A percentile compares a stretch with the other conserved stretches of the same genome.
Conservation (phyloP, 1,139 yeast species). For the Debaryomyces psychrophilus region DNA sequence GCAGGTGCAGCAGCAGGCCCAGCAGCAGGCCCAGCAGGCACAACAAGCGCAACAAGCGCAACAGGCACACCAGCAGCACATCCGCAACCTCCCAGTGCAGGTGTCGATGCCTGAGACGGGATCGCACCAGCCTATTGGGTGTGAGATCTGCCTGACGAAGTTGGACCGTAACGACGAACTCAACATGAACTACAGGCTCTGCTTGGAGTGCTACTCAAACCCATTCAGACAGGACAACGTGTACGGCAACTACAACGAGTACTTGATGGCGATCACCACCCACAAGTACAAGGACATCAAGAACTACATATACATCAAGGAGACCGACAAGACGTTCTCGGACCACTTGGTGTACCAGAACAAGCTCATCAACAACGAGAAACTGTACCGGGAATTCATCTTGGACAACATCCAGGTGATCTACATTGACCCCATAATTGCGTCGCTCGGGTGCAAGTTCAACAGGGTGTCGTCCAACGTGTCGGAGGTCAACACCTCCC, state of each 20-base stretch:
- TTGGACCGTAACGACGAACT: constrained; percentile 29
- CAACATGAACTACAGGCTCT: constrained; percentile 30
- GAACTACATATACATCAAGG: constrained; percentile 41
- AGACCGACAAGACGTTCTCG: constrained; percentile 37
- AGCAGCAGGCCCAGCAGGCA: constrained; percentile 8
- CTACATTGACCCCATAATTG: constrained; percentile 46
- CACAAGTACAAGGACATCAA: constrained; percentile 28
- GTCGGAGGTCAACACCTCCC: constrained; percentile 20
- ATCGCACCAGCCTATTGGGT: constrained; percentile 21
- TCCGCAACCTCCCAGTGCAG: constrained; percentile 13
- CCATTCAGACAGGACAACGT: constrained; percentile 41
- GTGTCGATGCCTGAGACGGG: constrained; percentile 16
- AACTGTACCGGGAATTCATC: constrained; percentile 40
- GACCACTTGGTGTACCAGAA: constrained; percentile 28
- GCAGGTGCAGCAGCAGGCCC: constrained; percentile 9
- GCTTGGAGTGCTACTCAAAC: constrained; percentile 32
- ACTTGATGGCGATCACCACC: constrained; percentile 31
- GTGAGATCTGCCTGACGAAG: constrained; percentile 31
- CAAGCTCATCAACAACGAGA: constrained; percentile 32
- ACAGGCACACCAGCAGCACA: constrained; percentile 13
- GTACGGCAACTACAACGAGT: constrained; percentile 40
- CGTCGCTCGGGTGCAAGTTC: constrained; percentile 36
- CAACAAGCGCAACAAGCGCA: constrained; percentile 11
- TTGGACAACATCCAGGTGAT: constrained; percentile 40
- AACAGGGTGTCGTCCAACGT: constrained; percentile 39